A percentile compares a stretch with the other conserved stretches of the same genome.
phyloP scores from a whole-genome alignment of 176 grass and related monocot genomes.

The Phoenix roebelenii region DNA sequence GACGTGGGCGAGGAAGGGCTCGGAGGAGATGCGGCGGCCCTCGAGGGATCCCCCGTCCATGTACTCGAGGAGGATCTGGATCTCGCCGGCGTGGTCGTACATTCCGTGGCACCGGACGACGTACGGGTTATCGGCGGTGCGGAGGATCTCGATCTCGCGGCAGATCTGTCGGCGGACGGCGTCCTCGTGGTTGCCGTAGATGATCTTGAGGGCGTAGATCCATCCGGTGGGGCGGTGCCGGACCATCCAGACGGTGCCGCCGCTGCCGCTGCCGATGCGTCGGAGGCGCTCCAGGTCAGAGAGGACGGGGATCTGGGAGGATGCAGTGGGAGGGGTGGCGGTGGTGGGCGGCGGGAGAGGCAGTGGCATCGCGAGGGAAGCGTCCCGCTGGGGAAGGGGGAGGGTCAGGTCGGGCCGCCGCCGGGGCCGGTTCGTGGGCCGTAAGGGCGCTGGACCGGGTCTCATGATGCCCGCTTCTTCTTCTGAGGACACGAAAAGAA shows the following conservation, averaged over 20 bases:
- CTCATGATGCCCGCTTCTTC: background rate
- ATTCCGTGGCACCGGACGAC: too few species aligned
- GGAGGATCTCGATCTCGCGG: too few species aligned
- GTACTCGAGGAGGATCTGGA: too few species aligned
- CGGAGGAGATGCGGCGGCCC: conserved; percentile 47
- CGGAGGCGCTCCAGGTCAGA: background rate
- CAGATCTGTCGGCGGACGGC: too few species aligned
- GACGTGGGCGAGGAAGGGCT: conserved; percentile 64
- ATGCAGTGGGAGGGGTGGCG: background rate
- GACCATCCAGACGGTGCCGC: too few species aligned
- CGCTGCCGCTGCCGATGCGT: too few species aligned
- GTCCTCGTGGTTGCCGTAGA: too few species aligned
- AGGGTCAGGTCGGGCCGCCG: conserved; percentile 8
- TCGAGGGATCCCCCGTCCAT: conserved; percentile 53
- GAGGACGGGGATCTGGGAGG: background rate
- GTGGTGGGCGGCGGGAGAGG: background rate
- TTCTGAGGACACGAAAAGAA: background rate
- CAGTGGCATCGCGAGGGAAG: background rate
- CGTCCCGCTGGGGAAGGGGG: background rate
- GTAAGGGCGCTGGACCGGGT: background rate
- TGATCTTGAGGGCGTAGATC: too few species aligned
- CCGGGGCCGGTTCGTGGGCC: background rate
- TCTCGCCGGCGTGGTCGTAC: too few species aligned
- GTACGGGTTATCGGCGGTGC: too few species aligned
- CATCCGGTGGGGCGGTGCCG: too few species aligned